Base-by-base conservation (phyloP, 1,139 yeast genomes). In the Blastobotrys serpentis region DNA sequence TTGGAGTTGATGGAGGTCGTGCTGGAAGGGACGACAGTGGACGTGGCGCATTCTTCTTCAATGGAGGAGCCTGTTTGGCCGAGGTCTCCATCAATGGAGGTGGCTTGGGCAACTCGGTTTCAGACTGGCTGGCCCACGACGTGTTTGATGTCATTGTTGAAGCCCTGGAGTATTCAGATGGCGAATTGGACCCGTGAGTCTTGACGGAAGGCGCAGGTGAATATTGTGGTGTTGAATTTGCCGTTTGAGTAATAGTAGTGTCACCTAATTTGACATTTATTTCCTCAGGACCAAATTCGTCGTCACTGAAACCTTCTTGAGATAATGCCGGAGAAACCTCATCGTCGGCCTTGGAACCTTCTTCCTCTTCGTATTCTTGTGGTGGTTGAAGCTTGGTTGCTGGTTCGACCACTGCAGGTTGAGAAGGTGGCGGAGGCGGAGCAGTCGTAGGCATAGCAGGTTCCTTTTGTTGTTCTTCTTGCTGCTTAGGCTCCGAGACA, bases 351-450 rank as follows among this genome's bases (percentile, higher is more conserved):
- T 29, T 29, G 7, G 32, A 6, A 4, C 14, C 32, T 11, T 29
- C 32, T 6, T 29, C 26, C 26, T 5, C 32, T 19, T 36, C 40
- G 6, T 36, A 23, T 14, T 36, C 40, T 36, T 36, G 40, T 7
- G 40, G 40, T 18, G 40, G 40, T 14, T 36, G 4, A 14, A 36
- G 40, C 3, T 16, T 21, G 13, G 33, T 16, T 17, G 13, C 21
- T 13, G 30, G 25, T 42, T 23, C 22, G 30, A 36, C 39, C 14
- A 25, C 39, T 13, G 34, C 34, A 32, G 44, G 19, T 3, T 34
- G 49, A 11, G 42, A 11, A 38, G 40, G 26, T 17, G 51, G 42
- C 36, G 51, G 43, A 8, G 48, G 19, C 29, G 46, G 49, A 21
- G 42, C 44, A 34, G 32, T 22, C 8, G n/a, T 46, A 37, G 13